Evolutionary conservation across 331 rosid genomes (phyloP), one percentile per base, ranked within the genome.

Genomic region (Rhamnella rubrinervis): DNA sequence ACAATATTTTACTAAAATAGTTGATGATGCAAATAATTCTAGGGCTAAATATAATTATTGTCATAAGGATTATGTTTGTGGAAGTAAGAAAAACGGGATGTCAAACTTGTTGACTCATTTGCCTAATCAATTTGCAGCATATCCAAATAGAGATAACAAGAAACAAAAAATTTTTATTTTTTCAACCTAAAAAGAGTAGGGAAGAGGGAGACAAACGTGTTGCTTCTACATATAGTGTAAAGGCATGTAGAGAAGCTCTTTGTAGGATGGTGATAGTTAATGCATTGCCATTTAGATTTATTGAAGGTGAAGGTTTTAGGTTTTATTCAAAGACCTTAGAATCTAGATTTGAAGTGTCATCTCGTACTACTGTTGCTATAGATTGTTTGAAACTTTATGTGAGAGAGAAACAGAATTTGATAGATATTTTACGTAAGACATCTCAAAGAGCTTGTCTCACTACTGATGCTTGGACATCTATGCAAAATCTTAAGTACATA

Each of bases 301-400:
- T 53, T 15, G 62, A 67, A 23, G 52, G 63, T 17, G 5, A 53
- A 15, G 50, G 21, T 23, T 70, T 46, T 46, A 17, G 0, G 18
- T 18, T 23, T 0, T 61, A 59, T 55, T 55, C 41, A 38, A 47
- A 16, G 1, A n/a, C 49, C 18, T 11, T 52, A 8, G 59, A 62
- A 16, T 75, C 75, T 1, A 19, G 23, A 2, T 68, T 61, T 63
- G n/a, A 9, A n/a, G 12, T 55, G 8, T 66, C 70, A 17, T 61
- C 65, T 26, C 14, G 44, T 26, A 13, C 13, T 0, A 55, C 66
- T 8, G 39, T 61, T 19, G 56, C 26, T 25, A 47, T 21, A 60
- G 73, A 40, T 51, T 40, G 53, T 57, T 51, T n/a, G 51, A 18
- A 55, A 7, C 55, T 67, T 8, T 63, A 26, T 40, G 1, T 41